Evolutionary conservation across 106 monocot species (phyloP).

Genomic region (Agapanthus africanus): DNA sequence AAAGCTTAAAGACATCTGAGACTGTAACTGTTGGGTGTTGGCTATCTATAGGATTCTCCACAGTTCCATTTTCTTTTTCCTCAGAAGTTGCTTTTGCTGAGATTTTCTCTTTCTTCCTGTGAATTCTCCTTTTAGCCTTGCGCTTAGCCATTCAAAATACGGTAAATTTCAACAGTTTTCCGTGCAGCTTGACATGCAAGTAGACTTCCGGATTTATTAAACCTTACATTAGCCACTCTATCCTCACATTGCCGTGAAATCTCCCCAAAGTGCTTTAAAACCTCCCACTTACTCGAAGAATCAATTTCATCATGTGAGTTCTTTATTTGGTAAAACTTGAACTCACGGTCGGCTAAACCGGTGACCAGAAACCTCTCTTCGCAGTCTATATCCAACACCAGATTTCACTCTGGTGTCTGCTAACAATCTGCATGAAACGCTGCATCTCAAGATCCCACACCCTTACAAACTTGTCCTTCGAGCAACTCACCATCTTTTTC

Average conservation of each 20-base stretch:
- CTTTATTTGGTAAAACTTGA: slow-evolving; percentile 62
- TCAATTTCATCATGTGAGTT: slow-evolving; percentile 22
- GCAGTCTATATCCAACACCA: slow-evolving; percentile 81
- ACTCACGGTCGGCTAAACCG: slow-evolving; percentile 70
- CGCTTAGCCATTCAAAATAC: slow-evolving; percentile 61
- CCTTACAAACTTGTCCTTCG: slow-evolving; percentile 87
- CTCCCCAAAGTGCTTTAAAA: slow-evolving; percentile 84
- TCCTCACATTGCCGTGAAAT: slow-evolving; percentile 63
- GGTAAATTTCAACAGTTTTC: slow-evolving; percentile 70
- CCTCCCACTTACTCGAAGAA: slow-evolving; percentile 68
- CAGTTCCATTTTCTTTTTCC: slow-evolving; percentile 28
- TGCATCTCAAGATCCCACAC: slow-evolving; percentile 93
- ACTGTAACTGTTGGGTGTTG: too few relatives aligned
- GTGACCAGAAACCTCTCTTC: slow-evolving; percentile 71
- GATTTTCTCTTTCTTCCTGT: slow-evolving; percentile 89
- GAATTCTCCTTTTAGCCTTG: slow-evolving; percentile 76
- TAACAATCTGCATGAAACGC: slow-evolving; percentile 78
- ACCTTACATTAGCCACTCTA: slow-evolving; percentile 55
- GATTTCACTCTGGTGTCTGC: slow-evolving; percentile 79
- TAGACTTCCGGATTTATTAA: slow-evolving; percentile 60
- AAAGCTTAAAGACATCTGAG: slow-evolving; percentile 78
- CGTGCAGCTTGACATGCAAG: slow-evolving; percentile 88
- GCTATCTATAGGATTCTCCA: slow-evolving; percentile 38
- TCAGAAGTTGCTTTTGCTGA: too few relatives aligned
- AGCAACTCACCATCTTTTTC: slow-evolving; percentile 86